phyloP scores from a whole-genome alignment of 306 rosid genomes.

The Ziziphus jujuba region DNA sequence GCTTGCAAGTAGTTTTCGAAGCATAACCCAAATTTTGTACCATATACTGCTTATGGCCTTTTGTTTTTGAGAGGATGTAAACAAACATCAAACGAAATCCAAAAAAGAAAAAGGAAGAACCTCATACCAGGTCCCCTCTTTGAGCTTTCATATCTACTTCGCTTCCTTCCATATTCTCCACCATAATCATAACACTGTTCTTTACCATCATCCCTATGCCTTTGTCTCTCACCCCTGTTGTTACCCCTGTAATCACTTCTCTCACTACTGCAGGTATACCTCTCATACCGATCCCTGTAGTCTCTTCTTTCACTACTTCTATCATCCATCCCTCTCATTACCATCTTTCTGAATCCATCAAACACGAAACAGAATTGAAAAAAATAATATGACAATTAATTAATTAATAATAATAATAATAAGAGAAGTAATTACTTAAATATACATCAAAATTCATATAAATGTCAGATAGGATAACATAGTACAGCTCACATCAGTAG shows the following conservation, averaged over 20 bases:
- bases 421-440: too few relatives aligned
- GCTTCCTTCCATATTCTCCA: slow-evolving; percentile 52
- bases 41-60: background rate
- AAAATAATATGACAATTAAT: too few relatives aligned
- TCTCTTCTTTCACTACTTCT: slow-evolving; percentile 43
- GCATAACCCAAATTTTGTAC: background rate
- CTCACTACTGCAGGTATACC: slow-evolving; percentile 49
- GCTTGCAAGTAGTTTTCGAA: background rate
- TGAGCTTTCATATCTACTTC: slow-evolving; percentile 70
- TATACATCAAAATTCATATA: too few relatives aligned
- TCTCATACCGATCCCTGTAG: slow-evolving; percentile 39
- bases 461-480: too few relatives aligned
- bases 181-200: slow-evolving; percentile 47
- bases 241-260: slow-evolving; percentile 52
- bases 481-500: too few relatives aligned
- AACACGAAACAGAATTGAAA: too few relatives aligned
- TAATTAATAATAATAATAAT: too few relatives aligned
- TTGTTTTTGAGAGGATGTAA: background rate
- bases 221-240: slow-evolving; percentile 42
- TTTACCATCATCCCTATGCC: slow-evolving; percentile 39
- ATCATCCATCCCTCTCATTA: slow-evolving; percentile 55
- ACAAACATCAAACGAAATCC: background rate
- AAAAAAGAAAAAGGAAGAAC: slow-evolving; percentile 12
- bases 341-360: too few relatives aligned
- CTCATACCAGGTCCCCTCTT: slow-evolving; percentile 74